Evolutionary conservation across 805 yeast genomes (phyloP).

Genomic region (Komagataella ulmi): DNA sequence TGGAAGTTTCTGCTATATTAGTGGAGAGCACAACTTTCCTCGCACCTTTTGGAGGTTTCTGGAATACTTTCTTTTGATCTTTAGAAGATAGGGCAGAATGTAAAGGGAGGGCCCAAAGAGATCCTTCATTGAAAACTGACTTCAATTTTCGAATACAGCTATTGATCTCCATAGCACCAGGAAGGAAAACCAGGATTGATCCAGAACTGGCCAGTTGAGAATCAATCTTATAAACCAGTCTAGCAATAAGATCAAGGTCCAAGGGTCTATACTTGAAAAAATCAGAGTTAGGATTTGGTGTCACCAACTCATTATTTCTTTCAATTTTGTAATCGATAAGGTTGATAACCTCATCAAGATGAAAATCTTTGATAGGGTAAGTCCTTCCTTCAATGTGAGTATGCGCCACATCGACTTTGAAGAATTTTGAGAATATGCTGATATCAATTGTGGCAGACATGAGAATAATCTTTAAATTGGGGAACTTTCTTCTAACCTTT

Average conservation of each 20-base stretch:
- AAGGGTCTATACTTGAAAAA: constrained; percentile 57
- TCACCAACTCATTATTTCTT: constrained; percentile 20
- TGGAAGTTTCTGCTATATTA: constrained; percentile 93
- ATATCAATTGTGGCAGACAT: constrained; percentile 94
- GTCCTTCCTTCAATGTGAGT: constrained; percentile 89
- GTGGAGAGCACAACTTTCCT: constrained; percentile 84
- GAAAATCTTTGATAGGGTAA: constrained; percentile 74
- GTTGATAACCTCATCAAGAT: constrained; percentile 52
- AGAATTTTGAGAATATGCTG: constrained; percentile 52
- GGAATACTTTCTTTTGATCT: constrained; percentile 73
- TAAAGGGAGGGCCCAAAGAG: constrained; percentile 48
- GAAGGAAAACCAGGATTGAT: constrained; percentile 73
- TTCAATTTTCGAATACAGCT: constrained; percentile 36
- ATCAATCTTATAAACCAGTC: constrained; percentile 42
- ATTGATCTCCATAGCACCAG: constrained; percentile 84
- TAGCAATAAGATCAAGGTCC: constrained; percentile 59
- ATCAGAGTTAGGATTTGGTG: constrained; percentile 50
- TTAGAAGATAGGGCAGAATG: constrained; percentile 79
- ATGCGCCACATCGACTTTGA: constrained; percentile 40
- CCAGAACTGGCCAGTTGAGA: constrained; percentile 34
- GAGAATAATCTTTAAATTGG: constrained; percentile 53
- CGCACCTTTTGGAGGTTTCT: constrained; percentile 30
- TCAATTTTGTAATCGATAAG: constrained; percentile 30
- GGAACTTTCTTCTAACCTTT: constrained; percentile 33
- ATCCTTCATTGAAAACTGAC: constrained; percentile 7